Percentiles rank a stretch among this genome's conserved stretches.
Conservation (phyloP, 1,139 yeast genomes). For the Magnusiomyces fungicola region DNA sequence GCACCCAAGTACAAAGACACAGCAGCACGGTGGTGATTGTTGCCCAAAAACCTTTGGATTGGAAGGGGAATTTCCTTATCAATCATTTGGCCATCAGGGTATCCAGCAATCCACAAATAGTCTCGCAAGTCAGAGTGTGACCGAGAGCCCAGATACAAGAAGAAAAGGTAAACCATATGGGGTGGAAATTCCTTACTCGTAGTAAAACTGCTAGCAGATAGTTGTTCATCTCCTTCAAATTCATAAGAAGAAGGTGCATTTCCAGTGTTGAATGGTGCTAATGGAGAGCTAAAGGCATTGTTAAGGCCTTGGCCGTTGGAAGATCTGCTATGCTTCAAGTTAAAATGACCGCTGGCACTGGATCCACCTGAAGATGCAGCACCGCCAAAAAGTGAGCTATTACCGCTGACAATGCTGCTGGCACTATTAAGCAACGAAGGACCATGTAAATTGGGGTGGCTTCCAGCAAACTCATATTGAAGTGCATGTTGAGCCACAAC, state of each 20-base stretch:
- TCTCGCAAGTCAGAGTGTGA: conserved; percentile 43
- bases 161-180: conserved; percentile 43
- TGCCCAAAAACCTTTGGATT: conserved; percentile 43
- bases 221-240: conserved; percentile 7
- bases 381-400: too few species aligned
- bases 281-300: too few species aligned
- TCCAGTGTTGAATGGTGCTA: too few species aligned
- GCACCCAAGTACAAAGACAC: conserved; percentile 49
- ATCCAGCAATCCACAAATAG: conserved; percentile 42
- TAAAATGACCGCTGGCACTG: too few species aligned
- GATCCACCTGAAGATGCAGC: too few species aligned
- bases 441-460: too few species aligned
- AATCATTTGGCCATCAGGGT: conserved; percentile 33
- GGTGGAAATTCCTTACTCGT: conserved; percentile 13
- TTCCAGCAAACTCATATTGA: too few species aligned
- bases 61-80: conserved; percentile 20
- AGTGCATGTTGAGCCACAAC: too few species aligned
- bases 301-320: too few species aligned
- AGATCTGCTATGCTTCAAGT: too few species aligned
- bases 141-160: conserved; percentile 47
- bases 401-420: too few species aligned
- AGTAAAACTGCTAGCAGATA: conserved; percentile 13
- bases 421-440: too few species aligned
- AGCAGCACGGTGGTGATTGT: conserved; percentile 38
- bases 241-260: neutral